phyloP scores from a whole-genome alignment of 257 asterid species.

The Plantago elongata region DNA sequence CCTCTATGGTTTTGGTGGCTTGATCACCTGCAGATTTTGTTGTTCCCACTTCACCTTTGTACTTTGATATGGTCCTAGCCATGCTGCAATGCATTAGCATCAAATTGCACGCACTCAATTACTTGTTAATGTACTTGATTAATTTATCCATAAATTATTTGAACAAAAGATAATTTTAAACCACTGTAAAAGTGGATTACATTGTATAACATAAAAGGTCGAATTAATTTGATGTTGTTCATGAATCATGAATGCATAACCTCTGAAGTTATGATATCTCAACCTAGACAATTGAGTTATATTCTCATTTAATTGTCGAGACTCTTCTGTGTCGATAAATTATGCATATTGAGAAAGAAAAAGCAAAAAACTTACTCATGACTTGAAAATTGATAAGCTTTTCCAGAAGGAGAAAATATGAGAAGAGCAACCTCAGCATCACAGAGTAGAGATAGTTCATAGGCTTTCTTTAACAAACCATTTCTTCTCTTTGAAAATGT shows the following conservation, averaged over 20 bases:
- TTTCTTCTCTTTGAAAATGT: constrained; percentile 50
- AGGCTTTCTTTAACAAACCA: constrained; percentile 47
- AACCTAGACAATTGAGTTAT: no score
- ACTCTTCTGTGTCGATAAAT: not conserved
- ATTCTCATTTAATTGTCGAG: not conserved
- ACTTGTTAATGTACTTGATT: no score
- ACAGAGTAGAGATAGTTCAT: constrained; percentile 38
- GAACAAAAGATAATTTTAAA: no score
- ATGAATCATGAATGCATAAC: no score
- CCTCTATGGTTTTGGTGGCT: constrained; percentile 42
- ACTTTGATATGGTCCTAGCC: constrained; percentile 42
- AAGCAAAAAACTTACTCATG: constrained; percentile 30
- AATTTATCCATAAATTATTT: no score
- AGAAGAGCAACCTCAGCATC: constrained; percentile 46
- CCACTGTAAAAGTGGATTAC: no score
- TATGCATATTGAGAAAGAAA: no score
- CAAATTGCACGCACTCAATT: no score
- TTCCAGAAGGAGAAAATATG: constrained; percentile 48
- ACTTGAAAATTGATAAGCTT: constrained; percentile 37
- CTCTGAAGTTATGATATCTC: no score
- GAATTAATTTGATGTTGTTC: no score
- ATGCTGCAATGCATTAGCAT: constrained; percentile 23
- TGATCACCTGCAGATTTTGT: constrained; percentile 28
- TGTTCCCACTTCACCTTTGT: constrained; percentile 42
- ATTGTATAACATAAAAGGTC: no score